Base-by-base conservation (phyloP, 208 protist species). In the Leishmania arabica region DNA sequence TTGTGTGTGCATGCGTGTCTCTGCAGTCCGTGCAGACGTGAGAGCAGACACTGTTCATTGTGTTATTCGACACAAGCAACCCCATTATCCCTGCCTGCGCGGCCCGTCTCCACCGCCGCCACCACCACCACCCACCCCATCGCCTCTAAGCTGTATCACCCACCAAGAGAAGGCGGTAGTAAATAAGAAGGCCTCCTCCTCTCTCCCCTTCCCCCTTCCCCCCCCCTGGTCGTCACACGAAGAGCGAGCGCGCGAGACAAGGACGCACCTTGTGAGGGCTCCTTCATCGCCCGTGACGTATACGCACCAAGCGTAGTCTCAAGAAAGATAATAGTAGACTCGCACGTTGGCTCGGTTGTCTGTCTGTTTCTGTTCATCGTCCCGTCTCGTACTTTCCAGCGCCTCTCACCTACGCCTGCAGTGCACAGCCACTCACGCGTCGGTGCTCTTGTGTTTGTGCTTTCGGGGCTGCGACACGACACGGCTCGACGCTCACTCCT, bases 1-100 rank as follows among this genome's bases (percentile, higher is more conserved):
- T 62, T 80, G 77, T 62, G 62, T 68, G 77, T 80, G 42, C 34
- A 45, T 80, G 77, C 40, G 56, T 47, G 45, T n/a, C 34, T 64
- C 27, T 24, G 3, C 21, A 47, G n/a, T 53, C 65, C 60, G 31
- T 31, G 31, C 34, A n/a, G 51, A 34, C 60, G 42, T 71, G 3
- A 71, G 65, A 71, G 56, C 77, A 27, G 62, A 24, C 47, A 40
- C 69, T 56, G 42, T 24, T 75, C 54, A 58, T 66, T 78, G 70
- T 75, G 65, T 70, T 70, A 15, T 45, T 70, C 65, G 65, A 70
- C 65, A 70, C 65, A 40, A 70, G 1, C 37, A 21, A 70, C 19
- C 60, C 15, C 60, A 21, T 66, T 19, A 19, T 31, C 60, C 24
- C 19, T 62, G 24, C 13, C 56, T n/a, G 56, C 24, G 51, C 24